Evolutionary conservation across 768 basidiomycete species (phyloP), one percentile per base, ranked within the genome.

Genomic region (Mycena epipterygia): DNA sequence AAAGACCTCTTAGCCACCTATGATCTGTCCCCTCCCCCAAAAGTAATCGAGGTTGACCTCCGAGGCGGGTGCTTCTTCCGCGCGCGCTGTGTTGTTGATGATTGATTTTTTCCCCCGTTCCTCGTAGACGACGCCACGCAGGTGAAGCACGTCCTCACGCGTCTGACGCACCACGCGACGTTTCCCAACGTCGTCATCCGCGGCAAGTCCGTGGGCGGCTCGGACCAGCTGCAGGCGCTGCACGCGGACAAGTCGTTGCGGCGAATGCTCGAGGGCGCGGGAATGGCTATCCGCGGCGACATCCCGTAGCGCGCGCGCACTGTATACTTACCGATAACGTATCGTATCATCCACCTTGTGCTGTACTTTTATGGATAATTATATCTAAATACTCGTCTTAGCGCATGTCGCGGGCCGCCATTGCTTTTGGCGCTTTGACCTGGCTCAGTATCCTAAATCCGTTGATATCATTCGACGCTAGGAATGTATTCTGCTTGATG

Each of bases 141-240:
- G 32, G 84, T 95, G 71, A 95, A 95, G 78, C 79, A 83, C 13
- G 80, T 95, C 33, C 82, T 95, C 55, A 84, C 82, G 12, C 89
- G 93, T 41, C 79, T 95, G 33, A 95, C 94, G 2, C 80, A 81
- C 3, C 91, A 85, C 17, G 79, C 85, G 9, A 95, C 94, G 5
- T 94, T 95, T 77, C 94, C 94, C 1, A 95, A 95, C 71, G 82
- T 93, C 62, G 73, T 95, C 30, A 75, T 95, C 16, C 83, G 84
- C 23, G 93, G 93, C 12, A 83, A 81, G 53, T 89, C 89, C 8
- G 81, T 93, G 3, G 91, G 92, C 13, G 93, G 93, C 37, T 90
- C 86, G 1, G 92, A 93, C 71, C 84, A 89, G 25, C 79, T 94
- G 14, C 79, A 81, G 1, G 78, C 77, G 16, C 77, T 92, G 56